Base-by-base conservation (phyloP, 2,329 filamentous ascomycete genomes). In the Penicillium sp. region DNA sequence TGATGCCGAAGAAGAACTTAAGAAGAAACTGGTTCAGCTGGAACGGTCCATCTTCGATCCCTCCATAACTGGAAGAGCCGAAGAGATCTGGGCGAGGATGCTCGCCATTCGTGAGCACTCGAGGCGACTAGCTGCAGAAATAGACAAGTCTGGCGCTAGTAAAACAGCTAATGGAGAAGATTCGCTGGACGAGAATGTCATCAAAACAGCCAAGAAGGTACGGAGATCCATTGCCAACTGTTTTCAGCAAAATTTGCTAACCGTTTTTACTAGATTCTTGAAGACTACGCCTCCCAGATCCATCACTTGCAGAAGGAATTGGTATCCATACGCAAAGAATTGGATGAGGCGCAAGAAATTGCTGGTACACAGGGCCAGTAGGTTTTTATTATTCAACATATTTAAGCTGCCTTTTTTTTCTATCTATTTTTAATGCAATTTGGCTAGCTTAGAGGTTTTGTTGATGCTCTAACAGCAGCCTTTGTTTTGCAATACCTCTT, bases 41-140 rank as follows among this genome's bases (percentile, higher is more conserved):
- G 82, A 86, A 67, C 78, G 79, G 52, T 76, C 77, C 50, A 81
- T 84, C 2, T 81, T 83, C 52, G 84, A 87, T 63, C 83, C 84
- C 0, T 78, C 80, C 5, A 74, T 86, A 47, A 78, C 77, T 46
- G 84, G 83, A 4, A 74, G 83, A 21, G 81, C 81, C 58, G 84
- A 87, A 66, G 84, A 87, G 69, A 83, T 87, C 56, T 87, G 84
- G 84, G 84, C 84, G 28, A 75, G 84, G 40, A 85, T 87, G 83
- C 77, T 85, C 48, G 79, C 80, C 7, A 79, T 87, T 53, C 74
- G 83, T 55, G 83, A 86, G 65, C 74, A 83, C 55, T 80, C 81
- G 47, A 79, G 80, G 63, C 78, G 81, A 64, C 66, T 87, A 56
- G 82, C 86, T 63, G 73, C 77, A 59, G 84, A 87, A 69, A 79